phyloP scores from a whole-genome alignment of 805 yeast genomes.

The Limtongozyma cylindracea region DNA sequence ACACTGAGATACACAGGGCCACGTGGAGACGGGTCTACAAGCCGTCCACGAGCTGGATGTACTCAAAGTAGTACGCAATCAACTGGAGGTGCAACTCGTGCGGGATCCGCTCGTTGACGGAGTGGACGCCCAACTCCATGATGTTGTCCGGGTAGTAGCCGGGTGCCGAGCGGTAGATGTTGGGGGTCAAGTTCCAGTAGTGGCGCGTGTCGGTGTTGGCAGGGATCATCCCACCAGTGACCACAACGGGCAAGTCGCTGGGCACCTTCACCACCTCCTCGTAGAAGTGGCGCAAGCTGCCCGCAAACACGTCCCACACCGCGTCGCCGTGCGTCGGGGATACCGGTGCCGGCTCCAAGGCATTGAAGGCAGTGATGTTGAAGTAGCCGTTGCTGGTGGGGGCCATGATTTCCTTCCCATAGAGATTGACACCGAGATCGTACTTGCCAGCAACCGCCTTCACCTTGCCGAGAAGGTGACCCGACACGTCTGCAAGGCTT shows the following conservation, averaged over 20 bases:
- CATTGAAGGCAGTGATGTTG: constrained; percentile 5
- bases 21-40: no score
- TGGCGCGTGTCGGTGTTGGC: constrained; percentile 39
- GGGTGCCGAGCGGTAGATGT: no score
- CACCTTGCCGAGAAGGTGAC: constrained; percentile 12
- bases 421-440: constrained; percentile 17
- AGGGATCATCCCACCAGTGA: constrained; percentile 3
- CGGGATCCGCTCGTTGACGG: constrained; percentile 10
- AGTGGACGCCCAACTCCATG: constrained; percentile 6
- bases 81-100: constrained; percentile 10
- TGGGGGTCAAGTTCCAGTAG: constrained; percentile 27
- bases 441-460: constrained; percentile 16
- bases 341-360: constrained; percentile 18
- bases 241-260: no score
- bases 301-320: constrained; percentile 25
- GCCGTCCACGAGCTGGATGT: constrained; percentile 5
- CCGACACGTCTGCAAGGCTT: constrained; percentile 14
- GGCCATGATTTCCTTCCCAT: constrained; percentile 2
- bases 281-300: constrained; percentile 35
- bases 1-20: no score
- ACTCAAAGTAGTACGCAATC: constrained; percentile 12
- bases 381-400: constrained; percentile 8
- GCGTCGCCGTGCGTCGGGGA: constrained; percentile 15
- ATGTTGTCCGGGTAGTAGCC: constrained; percentile 12
- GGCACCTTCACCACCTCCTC: constrained; percentile 12